Conservation (phyloP, 2,329 filamentous ascomycete genomes). For the Apiospora phragmitis region DNA sequence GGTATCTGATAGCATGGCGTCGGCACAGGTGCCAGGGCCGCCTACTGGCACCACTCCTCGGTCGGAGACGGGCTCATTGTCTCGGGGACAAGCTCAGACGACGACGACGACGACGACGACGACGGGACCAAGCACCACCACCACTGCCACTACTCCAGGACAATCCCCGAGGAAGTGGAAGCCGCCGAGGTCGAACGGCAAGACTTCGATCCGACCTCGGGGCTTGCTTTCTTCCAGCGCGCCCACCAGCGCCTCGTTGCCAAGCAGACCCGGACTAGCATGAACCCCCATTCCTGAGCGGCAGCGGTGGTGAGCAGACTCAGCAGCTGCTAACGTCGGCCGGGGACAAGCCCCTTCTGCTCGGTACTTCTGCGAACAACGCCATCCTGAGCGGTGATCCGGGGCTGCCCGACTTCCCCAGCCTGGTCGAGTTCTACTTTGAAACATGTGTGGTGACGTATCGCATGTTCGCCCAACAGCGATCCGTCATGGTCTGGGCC, state of each 20-base stretch:
- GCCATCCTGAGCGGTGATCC: not conserved
- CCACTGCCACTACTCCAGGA: too few species aligned
- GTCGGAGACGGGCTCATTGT: too few species aligned
- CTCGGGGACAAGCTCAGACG: too few species aligned
- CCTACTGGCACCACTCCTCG: too few species aligned
- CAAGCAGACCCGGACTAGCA: not conserved
- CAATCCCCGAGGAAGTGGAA: slow-evolving; percentile 25
- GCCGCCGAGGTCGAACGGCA: slow-evolving; percentile 48
- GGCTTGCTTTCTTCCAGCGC: slow-evolving; percentile 55
- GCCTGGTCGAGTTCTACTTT: slow-evolving; percentile 14
- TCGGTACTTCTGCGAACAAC: not conserved
- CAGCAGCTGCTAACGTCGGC: slow-evolving; percentile 30
- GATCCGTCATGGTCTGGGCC: not conserved
- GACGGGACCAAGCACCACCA: slow-evolving; percentile 6
- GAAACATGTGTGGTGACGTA: slow-evolving; percentile 14
- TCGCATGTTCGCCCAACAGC: slow-evolving; percentile 9
- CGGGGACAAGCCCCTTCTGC: slow-evolving; percentile 30
- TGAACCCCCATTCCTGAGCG: not conserved
- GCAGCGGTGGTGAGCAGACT: slow-evolving; percentile 22
- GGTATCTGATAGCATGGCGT: too few species aligned
- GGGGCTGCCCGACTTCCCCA: not conserved
- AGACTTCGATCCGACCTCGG: slow-evolving; percentile 56
- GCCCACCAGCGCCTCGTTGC: slow-evolving; percentile 28
- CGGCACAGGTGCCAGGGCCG: not conserved
- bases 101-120: too few species aligned